Percentiles rank a stretch among this genome's conserved stretches.
These are phyloP conservation scores for Penicillium sp. DNA, from an alignment of 2,329 filamentous ascomycete genomes.

Conservation along the genomic window DNA sequence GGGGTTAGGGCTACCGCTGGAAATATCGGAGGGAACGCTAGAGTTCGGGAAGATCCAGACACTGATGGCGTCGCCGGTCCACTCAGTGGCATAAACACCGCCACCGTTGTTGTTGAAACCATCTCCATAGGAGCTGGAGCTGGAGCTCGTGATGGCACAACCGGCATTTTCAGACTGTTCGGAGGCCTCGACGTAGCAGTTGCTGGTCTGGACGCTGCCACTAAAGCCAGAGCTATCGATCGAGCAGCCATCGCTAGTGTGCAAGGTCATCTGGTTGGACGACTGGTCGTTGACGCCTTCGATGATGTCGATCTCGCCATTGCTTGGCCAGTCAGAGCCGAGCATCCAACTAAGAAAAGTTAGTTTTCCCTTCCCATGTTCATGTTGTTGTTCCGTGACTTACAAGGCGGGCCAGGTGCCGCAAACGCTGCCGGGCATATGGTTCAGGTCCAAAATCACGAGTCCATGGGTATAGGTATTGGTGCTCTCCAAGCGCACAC, in stretches of 20 bases:
- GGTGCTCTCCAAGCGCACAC: constrained; percentile 72
- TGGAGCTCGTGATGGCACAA: constrained; percentile 61
- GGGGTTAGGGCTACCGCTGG: constrained; percentile 65
- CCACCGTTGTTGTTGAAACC: constrained; percentile 73
- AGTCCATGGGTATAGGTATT: constrained; percentile 67
- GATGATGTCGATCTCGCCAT: constrained; percentile 79
- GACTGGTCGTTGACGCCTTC: constrained; percentile 72
- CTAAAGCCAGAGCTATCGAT: constrained; percentile 56
- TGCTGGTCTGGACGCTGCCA: constrained; percentile 51
- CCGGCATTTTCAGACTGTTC: constrained; percentile 56
- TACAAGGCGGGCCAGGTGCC: constrained; percentile 74
- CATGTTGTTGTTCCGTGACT: constrained; percentile 15
- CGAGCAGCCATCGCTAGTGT: constrained; percentile 66
- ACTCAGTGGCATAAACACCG: constrained; percentile 76
- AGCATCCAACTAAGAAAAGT: constrained; percentile 54
- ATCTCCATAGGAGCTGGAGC: constrained; percentile 62
- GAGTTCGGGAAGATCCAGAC: constrained; percentile 83
- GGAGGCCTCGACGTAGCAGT: constrained; percentile 61
- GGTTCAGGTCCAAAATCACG: constrained; percentile 71
- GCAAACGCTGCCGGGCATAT: constrained; percentile 73
- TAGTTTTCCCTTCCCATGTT: constrained; percentile 1
- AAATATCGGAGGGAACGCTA: constrained; percentile 67
- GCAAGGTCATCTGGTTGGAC: constrained; percentile 67
- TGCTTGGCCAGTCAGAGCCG: constrained; percentile 70
- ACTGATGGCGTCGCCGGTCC: constrained; percentile 72